Base-by-base conservation (phyloP, 2,329 filamentous ascomycete genomes). In the Mycocentrospora acerina region DNA sequence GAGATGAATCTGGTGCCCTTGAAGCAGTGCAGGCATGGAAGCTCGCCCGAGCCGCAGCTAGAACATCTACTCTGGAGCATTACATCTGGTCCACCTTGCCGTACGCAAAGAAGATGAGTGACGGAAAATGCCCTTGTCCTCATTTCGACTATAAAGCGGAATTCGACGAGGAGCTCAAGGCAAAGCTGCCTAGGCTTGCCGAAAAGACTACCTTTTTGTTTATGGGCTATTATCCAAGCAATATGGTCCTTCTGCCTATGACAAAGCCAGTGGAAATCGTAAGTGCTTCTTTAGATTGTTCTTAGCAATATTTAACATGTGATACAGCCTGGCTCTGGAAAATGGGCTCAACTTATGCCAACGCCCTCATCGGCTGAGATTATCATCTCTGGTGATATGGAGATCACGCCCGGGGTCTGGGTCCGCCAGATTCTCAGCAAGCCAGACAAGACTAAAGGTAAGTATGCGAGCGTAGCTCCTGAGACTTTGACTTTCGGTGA, bases 41-140 rank as follows among this genome's bases (percentile, higher is more conserved):
- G 27, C 42, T 75, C 4, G 71, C 71, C 4, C 60, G 61, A 4
- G 71, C 71, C 3, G 73, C 72, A 1, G 59, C 65, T 0, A 42
- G 51, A 7, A 69, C 59, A 0, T 11, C 49, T 0, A 66, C 68
- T 0, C 60, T 76, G 1, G 55, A 71, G 37, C 70, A 74, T 42
- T 75, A 68, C 47, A 60, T 75, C 37, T 75, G 71, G 70, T 72
- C 67, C 7, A 75, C 72, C 0, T 58, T 72, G 4, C 72, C 72
- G 2, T 62, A 66, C 24, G 52, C 60, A 4, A 51, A 46, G 24
- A 48, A 41, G 10, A 55, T 67, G 12, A 62, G 61, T 4, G 41
- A 45, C 1, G 70, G 71, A 1, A 62, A 65, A 32, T 40, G 54
- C 3, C 24, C 52, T 4, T 59, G 71, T 0, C 67, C 70, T 1